Evolutionary conservation across 2,329 filamentous ascomycete genomes (phyloP).

Genomic region (Neonectria punicea): DNA sequence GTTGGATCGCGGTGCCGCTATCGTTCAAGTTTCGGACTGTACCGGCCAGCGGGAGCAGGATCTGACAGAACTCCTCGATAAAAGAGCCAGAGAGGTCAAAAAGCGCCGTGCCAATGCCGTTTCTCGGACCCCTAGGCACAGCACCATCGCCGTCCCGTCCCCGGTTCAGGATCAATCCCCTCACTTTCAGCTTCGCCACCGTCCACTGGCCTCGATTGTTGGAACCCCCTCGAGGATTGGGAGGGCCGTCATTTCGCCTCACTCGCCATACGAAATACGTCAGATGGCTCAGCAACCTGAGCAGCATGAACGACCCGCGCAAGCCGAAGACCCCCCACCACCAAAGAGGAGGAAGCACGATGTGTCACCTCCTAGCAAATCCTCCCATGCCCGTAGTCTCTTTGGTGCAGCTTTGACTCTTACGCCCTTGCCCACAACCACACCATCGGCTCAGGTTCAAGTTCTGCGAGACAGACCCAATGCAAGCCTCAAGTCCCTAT

Average conservation of each 20-base stretch:
- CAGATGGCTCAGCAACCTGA: conserved; percentile 32
- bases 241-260: conserved; percentile 46
- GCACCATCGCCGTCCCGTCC: conserved; percentile 32
- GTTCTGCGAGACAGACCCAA: conserved; percentile 36
- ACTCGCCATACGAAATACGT: conserved; percentile 49
- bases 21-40: conserved; percentile 84
- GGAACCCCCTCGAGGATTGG: conserved; percentile 46
- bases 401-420: conserved; percentile 50
- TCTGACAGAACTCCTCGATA: conserved; percentile 78
- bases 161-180: conserved; percentile 36
- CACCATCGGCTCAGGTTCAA: conserved; percentile 28
- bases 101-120: conserved; percentile 58
- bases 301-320: conserved; percentile 29
- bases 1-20: conserved; percentile 77
- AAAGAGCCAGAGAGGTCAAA: conserved; percentile 68
- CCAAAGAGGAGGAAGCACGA: conserved; percentile 44
- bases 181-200: conserved; percentile 54
- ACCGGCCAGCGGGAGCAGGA: conserved; percentile 82
- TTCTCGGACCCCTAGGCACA: conserved; percentile 46
- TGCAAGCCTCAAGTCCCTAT: conserved; percentile 12
- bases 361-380: conserved; percentile 48
- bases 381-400: conserved; percentile 47
- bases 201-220: conserved; percentile 55
- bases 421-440: conserved; percentile 36
- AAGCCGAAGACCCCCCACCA: conserved; percentile 32